Percentiles rank a stretch among this genome's conserved stretches.
Evolutionary conservation across 2,329 filamentous ascomycete genomes (phyloP).

Genomic region (Penicillium sp.): DNA sequence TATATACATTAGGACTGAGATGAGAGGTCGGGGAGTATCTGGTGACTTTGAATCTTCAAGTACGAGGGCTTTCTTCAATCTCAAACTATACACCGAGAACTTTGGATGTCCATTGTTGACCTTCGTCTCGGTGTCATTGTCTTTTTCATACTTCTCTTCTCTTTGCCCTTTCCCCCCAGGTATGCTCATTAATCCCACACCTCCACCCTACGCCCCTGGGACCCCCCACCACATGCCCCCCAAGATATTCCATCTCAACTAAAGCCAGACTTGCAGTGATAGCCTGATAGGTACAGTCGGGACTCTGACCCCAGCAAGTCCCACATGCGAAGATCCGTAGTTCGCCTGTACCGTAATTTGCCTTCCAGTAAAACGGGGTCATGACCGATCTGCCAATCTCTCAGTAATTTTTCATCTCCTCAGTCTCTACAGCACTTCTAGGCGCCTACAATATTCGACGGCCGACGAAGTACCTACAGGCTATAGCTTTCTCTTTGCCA

Average conservation of each 20-base stretch:
- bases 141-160: background rate
- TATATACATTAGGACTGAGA: too few relatives aligned
- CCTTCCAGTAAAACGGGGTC: conserved; percentile 19
- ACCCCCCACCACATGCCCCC: background rate
- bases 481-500: too few relatives aligned
- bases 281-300: conserved; percentile 1
- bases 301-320: conserved; percentile 13
- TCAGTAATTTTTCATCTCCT: conserved; percentile 6
- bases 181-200: conserved; percentile 7
- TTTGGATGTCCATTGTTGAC: too few relatives aligned
- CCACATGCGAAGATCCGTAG: conserved; percentile 25
- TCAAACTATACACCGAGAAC: too few relatives aligned
- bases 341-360: conserved; percentile 26
- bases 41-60: too few relatives aligned
- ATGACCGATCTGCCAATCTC: conserved; percentile 21
- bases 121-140: too few relatives aligned
- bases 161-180: background rate
- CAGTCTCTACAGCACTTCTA: background rate
- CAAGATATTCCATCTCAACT: conserved; percentile 12
- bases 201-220: conserved; percentile 3
- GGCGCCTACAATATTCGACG: background rate
- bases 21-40: too few relatives aligned
- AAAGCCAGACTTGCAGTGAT: conserved; percentile 14
- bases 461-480: background rate
- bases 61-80: too few relatives aligned